phyloP scores from a whole-genome alignment of 1,139 yeast species.

The Arxiozyma telluris region DNA sequence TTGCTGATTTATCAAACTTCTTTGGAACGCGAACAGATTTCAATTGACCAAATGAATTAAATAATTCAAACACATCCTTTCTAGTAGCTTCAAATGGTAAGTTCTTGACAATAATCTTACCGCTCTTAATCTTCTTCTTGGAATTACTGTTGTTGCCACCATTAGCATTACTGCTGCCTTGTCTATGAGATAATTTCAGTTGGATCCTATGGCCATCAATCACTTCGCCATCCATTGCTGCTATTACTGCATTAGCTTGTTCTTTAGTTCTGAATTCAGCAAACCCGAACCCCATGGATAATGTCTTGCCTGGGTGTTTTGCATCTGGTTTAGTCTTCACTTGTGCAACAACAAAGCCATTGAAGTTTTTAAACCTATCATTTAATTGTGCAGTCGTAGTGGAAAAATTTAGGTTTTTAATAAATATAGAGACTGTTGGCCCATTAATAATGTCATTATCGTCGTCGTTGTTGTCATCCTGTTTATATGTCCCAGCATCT shows the following conservation, averaged over 20 bases:
- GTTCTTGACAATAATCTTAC: constrained; percentile 87
- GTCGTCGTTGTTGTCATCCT: constrained; percentile 25
- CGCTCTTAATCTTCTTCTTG: constrained; percentile 37
- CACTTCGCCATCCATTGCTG: constrained; percentile 64
- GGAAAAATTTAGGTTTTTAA: constrained; percentile 82
- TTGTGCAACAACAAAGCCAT: constrained; percentile 75
- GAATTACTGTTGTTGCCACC: constrained; percentile 14
- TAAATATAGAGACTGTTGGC: constrained; percentile 77
- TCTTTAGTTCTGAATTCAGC: constrained; percentile 76
- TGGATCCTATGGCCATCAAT: constrained; percentile 88
- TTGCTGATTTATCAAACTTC: constrained; percentile 87
- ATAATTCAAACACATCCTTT: constrained; percentile 81
- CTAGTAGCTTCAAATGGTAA: constrained; percentile 94
- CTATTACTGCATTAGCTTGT: constrained; percentile 69
- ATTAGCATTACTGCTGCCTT: constrained; percentile 33
- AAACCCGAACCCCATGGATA: constrained; percentile 97
- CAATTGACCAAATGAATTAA: constrained; percentile 88
- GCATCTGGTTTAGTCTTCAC: constrained; percentile 88
- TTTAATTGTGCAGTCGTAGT: constrained; percentile 56
- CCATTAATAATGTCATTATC: constrained; percentile 44
- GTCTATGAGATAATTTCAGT: constrained; percentile 77
- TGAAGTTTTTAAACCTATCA: constrained; percentile 55
- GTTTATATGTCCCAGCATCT: no score
- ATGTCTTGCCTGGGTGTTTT: constrained; percentile 50
- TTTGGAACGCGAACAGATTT: constrained; percentile 94